These are phyloP conservation scores for Thyridium curvatum DNA, from an alignment of 2,329 filamentous ascomycete species.

Conservation along the genomic window DNA sequence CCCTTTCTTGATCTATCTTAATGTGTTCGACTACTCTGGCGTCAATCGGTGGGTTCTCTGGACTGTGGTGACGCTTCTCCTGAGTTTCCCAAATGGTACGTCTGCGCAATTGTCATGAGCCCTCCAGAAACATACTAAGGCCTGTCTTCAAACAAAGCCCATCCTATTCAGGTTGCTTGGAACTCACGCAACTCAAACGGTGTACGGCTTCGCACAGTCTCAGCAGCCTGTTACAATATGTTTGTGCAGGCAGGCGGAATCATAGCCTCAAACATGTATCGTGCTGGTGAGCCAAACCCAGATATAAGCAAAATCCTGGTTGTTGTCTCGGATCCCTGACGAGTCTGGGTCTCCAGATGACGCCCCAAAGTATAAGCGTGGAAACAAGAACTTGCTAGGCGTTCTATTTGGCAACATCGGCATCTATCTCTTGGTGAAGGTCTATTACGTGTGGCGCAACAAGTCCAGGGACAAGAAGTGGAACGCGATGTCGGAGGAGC, in stretches of 20 bases:
- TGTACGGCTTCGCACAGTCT: slow-evolving; percentile 56
- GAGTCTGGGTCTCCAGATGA: slow-evolving; percentile 15
- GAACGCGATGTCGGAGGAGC: slow-evolving; percentile 20
- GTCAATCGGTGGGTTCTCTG: slow-evolving; percentile 35
- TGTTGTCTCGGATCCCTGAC: too few relatives aligned
- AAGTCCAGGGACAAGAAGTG: slow-evolving; percentile 17
- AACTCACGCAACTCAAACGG: slow-evolving; percentile 52
- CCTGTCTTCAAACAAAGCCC: slow-evolving; percentile 19
- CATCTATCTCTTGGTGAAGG: slow-evolving; percentile 40
- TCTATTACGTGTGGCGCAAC: slow-evolving; percentile 35
- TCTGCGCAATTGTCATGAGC: too few relatives aligned
- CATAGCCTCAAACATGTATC: slow-evolving; percentile 33
- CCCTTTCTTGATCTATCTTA: slow-evolving; percentile 48
- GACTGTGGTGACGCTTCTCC: slow-evolving; percentile 31
- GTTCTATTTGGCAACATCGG: slow-evolving; percentile 39
- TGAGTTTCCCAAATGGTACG: slow-evolving; percentile 32
- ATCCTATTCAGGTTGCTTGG: slow-evolving; percentile 42
- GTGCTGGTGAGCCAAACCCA: slow-evolving; percentile 15
- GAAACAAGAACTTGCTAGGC: slow-evolving; percentile 20
- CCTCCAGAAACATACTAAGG: too few relatives aligned
- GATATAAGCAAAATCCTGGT: too few relatives aligned
- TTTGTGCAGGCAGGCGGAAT: slow-evolving; percentile 35
- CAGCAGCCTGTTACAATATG: slow-evolving; percentile 59
- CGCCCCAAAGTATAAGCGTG: slow-evolving; percentile 42
- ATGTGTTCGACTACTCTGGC: slow-evolving; percentile 27